A percentile compares a stretch with the other conserved stretches of the same genome.
Conservation (phyloP, 148 eudicot species). For the Polygonum maritimum region DNA sequence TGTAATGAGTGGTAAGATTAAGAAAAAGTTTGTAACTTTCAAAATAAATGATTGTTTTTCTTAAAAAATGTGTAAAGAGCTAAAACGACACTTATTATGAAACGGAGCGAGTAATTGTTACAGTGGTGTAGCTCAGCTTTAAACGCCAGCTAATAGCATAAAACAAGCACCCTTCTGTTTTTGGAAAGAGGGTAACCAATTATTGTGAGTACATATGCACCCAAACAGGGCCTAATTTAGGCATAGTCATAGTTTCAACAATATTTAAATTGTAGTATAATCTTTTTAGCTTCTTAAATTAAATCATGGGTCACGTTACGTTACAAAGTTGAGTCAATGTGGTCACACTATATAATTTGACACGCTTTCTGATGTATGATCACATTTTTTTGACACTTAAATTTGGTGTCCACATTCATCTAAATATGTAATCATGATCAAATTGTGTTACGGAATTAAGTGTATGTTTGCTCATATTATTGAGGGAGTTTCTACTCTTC, state of each 20-base stretch:
- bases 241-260: not conserved
- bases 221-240: slow-evolving; percentile 8
- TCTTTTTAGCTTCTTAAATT: not conserved
- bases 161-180: slow-evolving; percentile 1
- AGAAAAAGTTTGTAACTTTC: too few species aligned
- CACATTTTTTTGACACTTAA: not conserved
- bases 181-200: slow-evolving; percentile 6
- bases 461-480: not conserved
- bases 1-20: too few species aligned
- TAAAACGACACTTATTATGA: too few species aligned
- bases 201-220: not conserved
- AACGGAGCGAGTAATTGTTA: too few species aligned
- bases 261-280: not conserved
- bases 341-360: not conserved
- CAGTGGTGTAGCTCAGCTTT: not conserved
- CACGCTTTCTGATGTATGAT: not conserved
- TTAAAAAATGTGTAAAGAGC: too few species aligned
- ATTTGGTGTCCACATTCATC: not conserved
- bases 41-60: too few species aligned
- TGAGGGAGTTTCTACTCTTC: not conserved
- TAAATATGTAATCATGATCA: not conserved
- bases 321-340: slow-evolving; percentile 1
- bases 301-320: not conserved
- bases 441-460: not conserved
- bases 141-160: not conserved